Base-by-base conservation (phyloP, 257 asterid genomes). In the Scutellaria barbata region DNA sequence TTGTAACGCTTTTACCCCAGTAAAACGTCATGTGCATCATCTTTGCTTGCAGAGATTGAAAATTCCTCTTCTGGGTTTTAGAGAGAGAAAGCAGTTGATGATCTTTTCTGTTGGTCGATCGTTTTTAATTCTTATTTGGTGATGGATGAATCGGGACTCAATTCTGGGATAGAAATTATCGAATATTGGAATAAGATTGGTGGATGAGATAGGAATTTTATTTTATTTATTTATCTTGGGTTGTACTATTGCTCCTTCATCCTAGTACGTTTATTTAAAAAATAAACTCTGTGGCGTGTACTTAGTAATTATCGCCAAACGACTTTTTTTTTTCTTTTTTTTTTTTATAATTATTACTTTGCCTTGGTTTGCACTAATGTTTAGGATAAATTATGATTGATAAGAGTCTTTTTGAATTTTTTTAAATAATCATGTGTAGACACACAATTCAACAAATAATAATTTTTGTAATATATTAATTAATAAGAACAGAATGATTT, bases 1-100 rank as follows among this genome's bases (percentile, higher is more conserved):
- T 77, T 11, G 98, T 92, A 0, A 84, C 98, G 0, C 63, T 79
- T 59, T 52, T 81, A 14, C 99, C 97, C 99, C 99, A 95, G 77
- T 95, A 95, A 53, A 95, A 90, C 2, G 98, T 95, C 99, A 95
- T 95, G 83, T 95, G 98, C 99, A 95, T 95, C 99, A 94, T 93
- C 82, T 79, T 85, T 57, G 63, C 74, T 85, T 61, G 63, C 74
- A 40, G 76, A 50, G 6, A 35, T 61, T 2, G 50, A 3, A 5
- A 22, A 20, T 12, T 59, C n/a, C 43, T 30, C 10, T 25, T 18
- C 12, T 13, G 17, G 3, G 12, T 54, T 69, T 14, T 18, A 43
- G 67, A 43, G 30, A 18, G 8, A 18, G 14, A 18, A 18, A 8
- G 46, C 2, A 30, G 1, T 37, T 42, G 66, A 16, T 58, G n/a